These are phyloP conservation scores for Clonostachys sp. DNA, from an alignment of 2,329 filamentous ascomycete genomes.

Conservation along the genomic window DNA sequence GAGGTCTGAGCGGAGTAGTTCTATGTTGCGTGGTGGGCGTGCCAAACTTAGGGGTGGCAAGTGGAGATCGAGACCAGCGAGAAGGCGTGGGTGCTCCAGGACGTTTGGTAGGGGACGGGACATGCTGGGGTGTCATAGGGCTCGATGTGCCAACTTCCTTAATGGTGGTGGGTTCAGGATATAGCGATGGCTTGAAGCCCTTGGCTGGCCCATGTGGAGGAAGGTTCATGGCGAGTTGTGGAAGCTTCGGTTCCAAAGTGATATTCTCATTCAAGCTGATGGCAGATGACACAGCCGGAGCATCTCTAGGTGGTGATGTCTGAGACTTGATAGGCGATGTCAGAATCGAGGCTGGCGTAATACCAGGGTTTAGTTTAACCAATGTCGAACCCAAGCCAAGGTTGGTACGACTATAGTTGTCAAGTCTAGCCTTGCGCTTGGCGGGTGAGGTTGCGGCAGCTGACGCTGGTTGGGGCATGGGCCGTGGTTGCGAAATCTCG, in stretches of 20 bases:
- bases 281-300: neutral
- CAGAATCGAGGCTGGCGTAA: too few relatives aligned
- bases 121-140: slow-evolving; percentile 3
- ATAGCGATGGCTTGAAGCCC: slow-evolving; percentile 1
- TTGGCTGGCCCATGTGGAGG: slow-evolving; percentile 2
- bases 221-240: too few relatives aligned
- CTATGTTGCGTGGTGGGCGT: slow-evolving; percentile 3
- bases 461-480: too few relatives aligned
- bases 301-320: too few relatives aligned
- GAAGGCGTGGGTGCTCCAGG: slow-evolving; percentile 21
- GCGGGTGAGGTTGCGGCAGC: too few relatives aligned
- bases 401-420: too few relatives aligned
- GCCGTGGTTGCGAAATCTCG: too few relatives aligned
- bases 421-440: too few relatives aligned
- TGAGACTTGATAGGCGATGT: too few relatives aligned
- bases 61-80: slow-evolving; percentile 13
- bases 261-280: neutral
- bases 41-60: slow-evolving; percentile 9
- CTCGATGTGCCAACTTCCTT: slow-evolving; percentile 1
- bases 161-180: neutral
- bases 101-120: slow-evolving; percentile 8
- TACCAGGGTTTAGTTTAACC: too few relatives aligned
- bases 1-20: neutral
- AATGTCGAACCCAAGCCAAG: too few relatives aligned
- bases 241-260: too few relatives aligned